phyloP scores from a whole-genome alignment of 306 rosid genomes.

The Vigna trinervia region DNA sequence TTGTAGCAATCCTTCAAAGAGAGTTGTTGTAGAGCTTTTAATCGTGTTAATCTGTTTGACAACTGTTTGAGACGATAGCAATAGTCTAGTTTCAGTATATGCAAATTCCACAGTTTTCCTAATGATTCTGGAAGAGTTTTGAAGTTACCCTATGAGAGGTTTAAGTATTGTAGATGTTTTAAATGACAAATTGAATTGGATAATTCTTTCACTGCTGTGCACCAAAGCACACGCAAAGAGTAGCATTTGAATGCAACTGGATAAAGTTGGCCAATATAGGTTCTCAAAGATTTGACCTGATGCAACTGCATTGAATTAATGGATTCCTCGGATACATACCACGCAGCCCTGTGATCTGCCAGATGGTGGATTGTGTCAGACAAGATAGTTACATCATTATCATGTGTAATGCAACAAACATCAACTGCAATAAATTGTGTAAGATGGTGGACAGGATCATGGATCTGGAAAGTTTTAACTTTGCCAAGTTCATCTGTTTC shows the following conservation, averaged over 20 bases:
- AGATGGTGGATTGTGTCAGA: conserved; percentile 34
- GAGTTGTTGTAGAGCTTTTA: conserved; percentile 35
- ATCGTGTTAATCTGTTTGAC: neutral
- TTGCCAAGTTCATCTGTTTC: too few species aligned
- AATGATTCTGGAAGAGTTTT: conserved; percentile 30
- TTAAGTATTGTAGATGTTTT: conserved; percentile 31
- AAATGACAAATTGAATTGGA: conserved; percentile 1
- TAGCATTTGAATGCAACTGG: neutral
- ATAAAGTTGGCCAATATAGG: neutral
- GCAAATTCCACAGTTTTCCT: conserved; percentile 19
- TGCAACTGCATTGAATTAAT: neutral
- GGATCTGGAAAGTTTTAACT: too few species aligned
- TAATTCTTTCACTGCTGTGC: fast-evolving
- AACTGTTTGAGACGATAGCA: neutral
- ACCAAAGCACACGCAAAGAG: neutral
- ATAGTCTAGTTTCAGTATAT: neutral
- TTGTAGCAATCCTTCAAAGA: neutral
- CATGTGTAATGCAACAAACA: neutral
- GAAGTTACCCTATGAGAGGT: neutral
- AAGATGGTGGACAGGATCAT: too few species aligned
- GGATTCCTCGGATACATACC: neutral
- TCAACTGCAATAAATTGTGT: too few species aligned
- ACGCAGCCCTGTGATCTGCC: neutral
- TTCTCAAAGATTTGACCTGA: neutral
- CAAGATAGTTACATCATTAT: neutral